These are phyloP conservation scores for Trametopsis cervina DNA, from an alignment of 768 basidiomycete species.

Conservation along the genomic window DNA sequence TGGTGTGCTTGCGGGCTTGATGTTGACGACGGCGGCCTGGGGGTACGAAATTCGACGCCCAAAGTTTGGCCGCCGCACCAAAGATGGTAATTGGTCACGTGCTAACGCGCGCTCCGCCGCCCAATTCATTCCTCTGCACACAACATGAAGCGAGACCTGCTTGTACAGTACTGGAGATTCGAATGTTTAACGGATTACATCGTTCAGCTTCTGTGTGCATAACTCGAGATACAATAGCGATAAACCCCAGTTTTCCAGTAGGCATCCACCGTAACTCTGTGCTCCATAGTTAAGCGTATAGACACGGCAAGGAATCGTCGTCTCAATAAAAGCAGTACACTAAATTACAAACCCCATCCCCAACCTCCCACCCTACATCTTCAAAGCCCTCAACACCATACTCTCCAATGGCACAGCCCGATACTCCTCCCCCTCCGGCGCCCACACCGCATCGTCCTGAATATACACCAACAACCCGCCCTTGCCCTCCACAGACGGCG, in stretches of 20 bases:
- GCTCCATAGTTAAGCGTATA: too few relatives aligned
- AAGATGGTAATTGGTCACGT: conserved; percentile 5
- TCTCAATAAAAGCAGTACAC: too few relatives aligned
- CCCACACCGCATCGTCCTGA: conserved; percentile 92
- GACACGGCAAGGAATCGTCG: too few relatives aligned
- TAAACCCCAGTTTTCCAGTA: too few relatives aligned
- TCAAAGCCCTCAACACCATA: conserved; percentile 65
- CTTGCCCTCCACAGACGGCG: conserved; percentile 69
- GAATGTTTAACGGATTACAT: too few relatives aligned
- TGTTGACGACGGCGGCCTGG: conserved; percentile 25
- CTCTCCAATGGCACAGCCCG: conserved; percentile 81
- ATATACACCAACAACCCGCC: conserved; percentile 88
- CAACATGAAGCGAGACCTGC: too few relatives aligned
- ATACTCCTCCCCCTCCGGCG: conserved; percentile 58
- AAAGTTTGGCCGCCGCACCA: not conserved
- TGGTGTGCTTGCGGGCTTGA: conserved; percentile 27
- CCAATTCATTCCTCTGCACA: too few relatives aligned
- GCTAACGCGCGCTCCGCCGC: not conserved
- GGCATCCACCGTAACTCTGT: too few relatives aligned
- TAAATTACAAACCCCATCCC: too few relatives aligned
- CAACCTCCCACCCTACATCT: conserved; percentile 3
- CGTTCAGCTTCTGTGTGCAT: too few relatives aligned
- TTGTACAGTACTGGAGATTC: too few relatives aligned
- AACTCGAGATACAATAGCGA: too few relatives aligned
- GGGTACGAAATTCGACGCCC: conserved; percentile 6